A percentile compares a stretch with the other conserved stretches of the same genome.
Evolutionary conservation across 1,284 basidiomycete species (phyloP).

Genomic region (Ceratobasidium sp.): DNA sequence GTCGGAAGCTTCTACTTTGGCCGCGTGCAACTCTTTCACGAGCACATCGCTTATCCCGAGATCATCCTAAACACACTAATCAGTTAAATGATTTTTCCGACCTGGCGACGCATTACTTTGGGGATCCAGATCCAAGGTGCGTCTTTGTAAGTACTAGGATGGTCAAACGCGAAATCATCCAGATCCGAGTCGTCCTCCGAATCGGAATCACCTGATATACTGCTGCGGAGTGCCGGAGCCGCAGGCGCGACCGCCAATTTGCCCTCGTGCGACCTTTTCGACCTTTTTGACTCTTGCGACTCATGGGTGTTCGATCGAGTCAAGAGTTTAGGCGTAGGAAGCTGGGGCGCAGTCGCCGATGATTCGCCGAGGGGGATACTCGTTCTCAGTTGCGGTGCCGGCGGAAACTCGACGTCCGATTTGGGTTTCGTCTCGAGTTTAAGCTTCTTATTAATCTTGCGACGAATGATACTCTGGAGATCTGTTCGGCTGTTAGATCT

Average conservation of each 20-base stretch:
- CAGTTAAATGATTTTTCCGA: neutral
- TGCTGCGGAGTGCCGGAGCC: slow-evolving; percentile 11
- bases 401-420: slow-evolving; percentile 29
- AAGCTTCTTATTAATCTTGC: slow-evolving; percentile 45
- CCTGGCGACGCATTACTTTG: slow-evolving; percentile 17
- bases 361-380: slow-evolving; percentile 14
- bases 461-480: slow-evolving; percentile 42
- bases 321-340: slow-evolving; percentile 26
- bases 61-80: slow-evolving; percentile 32
- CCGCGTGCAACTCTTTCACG: slow-evolving; percentile 42
- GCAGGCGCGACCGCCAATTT: slow-evolving; percentile 5
- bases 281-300: neutral
- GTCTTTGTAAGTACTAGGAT: slow-evolving; percentile 45
- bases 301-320: slow-evolving; percentile 19
- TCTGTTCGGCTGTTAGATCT: slow-evolving; percentile 9
- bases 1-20: slow-evolving; percentile 44
- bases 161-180: slow-evolving; percentile 44
- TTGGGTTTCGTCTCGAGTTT: slow-evolving; percentile 41
- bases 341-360: slow-evolving; percentile 19
- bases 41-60: slow-evolving; percentile 44
- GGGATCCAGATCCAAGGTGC: slow-evolving; percentile 48
- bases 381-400: slow-evolving; percentile 30
- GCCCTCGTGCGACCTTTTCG: slow-evolving; percentile 1
- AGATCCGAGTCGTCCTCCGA: slow-evolving; percentile 42
- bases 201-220: slow-evolving; percentile 25